Conservation (phyloP, 306 rosid genomes). For the Quillaja saponaria region DNA sequence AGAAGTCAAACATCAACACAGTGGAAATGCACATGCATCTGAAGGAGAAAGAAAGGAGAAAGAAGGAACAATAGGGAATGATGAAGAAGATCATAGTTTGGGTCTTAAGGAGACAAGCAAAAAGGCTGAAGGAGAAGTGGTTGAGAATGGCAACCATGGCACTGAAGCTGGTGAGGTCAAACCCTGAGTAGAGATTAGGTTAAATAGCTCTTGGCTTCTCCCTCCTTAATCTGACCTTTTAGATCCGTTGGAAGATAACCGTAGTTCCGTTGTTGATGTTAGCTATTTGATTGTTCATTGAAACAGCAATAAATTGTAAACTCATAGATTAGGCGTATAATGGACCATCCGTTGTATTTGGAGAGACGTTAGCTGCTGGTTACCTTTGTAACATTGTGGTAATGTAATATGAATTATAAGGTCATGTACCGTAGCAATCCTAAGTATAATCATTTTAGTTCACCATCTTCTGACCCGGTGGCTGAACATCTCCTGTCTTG, state of each 20-base stretch:
- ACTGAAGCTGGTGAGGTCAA: conserved; percentile 41
- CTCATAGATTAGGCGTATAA: conserved; percentile 58
- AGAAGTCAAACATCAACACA: conserved; percentile 44
- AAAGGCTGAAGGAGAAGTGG: conserved; percentile 51
- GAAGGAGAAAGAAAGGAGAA: conserved; percentile 53
- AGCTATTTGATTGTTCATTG: conserved; percentile 66
- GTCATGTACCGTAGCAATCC: conserved; percentile 35
- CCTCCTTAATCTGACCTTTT: conserved; percentile 49
- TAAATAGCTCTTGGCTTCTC: conserved; percentile 34
- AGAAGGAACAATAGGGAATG: conserved; percentile 40
- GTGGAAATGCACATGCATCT: conserved; percentile 31
- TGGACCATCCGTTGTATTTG: conserved; percentile 55
- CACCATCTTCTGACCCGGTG: neutral
- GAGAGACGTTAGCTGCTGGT: conserved; percentile 51
- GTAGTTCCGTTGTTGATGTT: conserved; percentile 56
- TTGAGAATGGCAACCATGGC: conserved; percentile 49
- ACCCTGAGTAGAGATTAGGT: conserved; percentile 34
- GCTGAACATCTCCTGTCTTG: too few relatives aligned
- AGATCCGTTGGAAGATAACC: conserved; percentile 49
- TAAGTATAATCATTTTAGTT: conserved; percentile 27
- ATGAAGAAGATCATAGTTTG: conserved; percentile 32
- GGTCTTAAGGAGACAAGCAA: conserved; percentile 38
- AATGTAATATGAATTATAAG: conserved; percentile 42
- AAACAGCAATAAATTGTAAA: conserved; percentile 51
- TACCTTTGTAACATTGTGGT: conserved; percentile 48